Base-by-base conservation (phyloP, 805 yeast genomes). In the Maudiozyma barnettii region DNA sequence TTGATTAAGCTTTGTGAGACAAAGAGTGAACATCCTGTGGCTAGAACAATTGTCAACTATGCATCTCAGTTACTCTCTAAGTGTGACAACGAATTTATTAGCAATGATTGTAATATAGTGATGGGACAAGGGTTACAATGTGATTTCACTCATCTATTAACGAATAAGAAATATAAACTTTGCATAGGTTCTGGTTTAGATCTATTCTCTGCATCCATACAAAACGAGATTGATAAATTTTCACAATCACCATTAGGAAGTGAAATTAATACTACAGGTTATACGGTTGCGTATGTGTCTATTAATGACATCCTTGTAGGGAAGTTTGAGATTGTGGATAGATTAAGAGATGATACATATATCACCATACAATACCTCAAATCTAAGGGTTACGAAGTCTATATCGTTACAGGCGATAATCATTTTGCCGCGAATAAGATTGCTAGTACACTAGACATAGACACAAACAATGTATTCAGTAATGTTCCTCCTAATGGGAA, bases 321-420 rank as follows among this genome's bases (percentile, higher is more conserved):
- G 0, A 76, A 67, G 56, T 57, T 90, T 41, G 83, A 79, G 50
- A 66, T 91, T 12, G 65, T 73, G 4, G 99, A 93, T 64, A 67
- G 74, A 12, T 57, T 89, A 19, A 84, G 86, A 52, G 68, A 74
- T 1, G 86, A 85, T 51, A 78, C 96, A 0, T 66, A 63, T 29
- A 73, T 71, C 2, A 82, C 87, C 0, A 69, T 93, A 14, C 65
- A 71, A 22, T 74, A 77, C 51, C 69, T 93, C 43, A 66, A 66
- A 44, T 54, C 60, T 1, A 66, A 70, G 41, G 82, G 83, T 0
- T 76, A 78, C 54, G 69, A 73, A 9, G 81, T 89, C 10, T 95
- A 88, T 7, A 79, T 93, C 78, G 85, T 93, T 2, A 88, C 96
- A 1, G 99, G 99, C 37, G 99, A 93, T 63, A 77, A 80, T 48